A percentile compares a stretch with the other conserved stretches of the same genome.
Conservation (phyloP, 2,329 filamentous ascomycete genomes). For the Talaromyces amestolkiae region DNA sequence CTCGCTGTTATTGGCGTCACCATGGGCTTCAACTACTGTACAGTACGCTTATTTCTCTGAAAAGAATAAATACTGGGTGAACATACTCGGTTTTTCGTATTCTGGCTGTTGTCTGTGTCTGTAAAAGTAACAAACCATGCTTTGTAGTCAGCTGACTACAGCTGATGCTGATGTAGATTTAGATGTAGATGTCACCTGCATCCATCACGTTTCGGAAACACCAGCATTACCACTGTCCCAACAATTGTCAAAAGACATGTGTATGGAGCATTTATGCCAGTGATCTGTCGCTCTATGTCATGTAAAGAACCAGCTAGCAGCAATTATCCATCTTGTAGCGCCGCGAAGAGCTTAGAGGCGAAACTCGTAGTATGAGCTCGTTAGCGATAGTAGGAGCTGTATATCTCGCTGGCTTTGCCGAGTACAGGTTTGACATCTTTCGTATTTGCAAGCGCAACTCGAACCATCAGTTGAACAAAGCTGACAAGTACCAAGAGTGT, state of each 20-base stretch:
- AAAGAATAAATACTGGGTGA: neutral
- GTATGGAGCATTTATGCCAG: neutral
- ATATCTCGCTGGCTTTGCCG: neutral
- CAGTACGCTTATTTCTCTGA: neutral
- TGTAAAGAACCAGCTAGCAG: neutral
- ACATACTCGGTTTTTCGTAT: neutral
- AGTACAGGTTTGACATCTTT: neutral
- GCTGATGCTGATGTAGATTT: too few relatives aligned
- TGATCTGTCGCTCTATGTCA: neutral
- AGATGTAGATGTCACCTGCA: constrained; percentile 15
- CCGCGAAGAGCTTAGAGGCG: neutral
- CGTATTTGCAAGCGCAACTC: neutral
- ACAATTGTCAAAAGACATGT: neutral
- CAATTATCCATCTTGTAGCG: neutral
- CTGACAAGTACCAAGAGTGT: neutral
- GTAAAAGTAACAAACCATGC: neutral
- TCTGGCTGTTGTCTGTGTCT: neutral
- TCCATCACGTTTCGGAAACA: neutral
- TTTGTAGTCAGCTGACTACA: constrained; percentile 3
- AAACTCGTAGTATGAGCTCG: neutral
- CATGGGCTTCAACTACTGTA: neutral
- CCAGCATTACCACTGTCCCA: neutral
- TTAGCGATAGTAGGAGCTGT: neutral
- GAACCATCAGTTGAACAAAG: neutral
- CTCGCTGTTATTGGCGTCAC: neutral